Conservation (phyloP, 2,329 filamentous ascomycete species). For the Fusarium brevicatenulatum region DNA sequence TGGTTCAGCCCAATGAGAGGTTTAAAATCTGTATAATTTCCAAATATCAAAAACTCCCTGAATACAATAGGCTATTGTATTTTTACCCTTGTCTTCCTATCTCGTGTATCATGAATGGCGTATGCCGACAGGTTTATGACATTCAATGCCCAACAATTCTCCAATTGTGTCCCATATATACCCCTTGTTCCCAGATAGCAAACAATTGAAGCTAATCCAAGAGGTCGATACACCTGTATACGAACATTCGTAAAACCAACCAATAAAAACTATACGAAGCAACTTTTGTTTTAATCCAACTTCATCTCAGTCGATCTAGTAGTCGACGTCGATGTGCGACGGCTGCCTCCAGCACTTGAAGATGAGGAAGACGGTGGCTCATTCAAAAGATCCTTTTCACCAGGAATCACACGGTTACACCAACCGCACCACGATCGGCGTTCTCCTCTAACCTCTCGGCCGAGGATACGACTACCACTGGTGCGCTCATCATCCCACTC, state of each 20-base stretch:
- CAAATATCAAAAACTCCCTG: slow-evolving; percentile 39
- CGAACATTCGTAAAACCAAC: background rate
- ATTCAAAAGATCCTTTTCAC: slow-evolving; percentile 56
- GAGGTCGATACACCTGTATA: background rate
- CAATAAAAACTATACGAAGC: background rate
- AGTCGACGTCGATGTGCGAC: slow-evolving; percentile 40
- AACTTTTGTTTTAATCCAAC: slow-evolving; percentile 7
- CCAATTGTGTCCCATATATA: background rate
- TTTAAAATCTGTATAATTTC: slow-evolving; percentile 39
- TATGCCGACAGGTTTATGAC: background rate
- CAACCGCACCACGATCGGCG: slow-evolving; percentile 90
- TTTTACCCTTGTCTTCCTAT: slow-evolving; percentile 4
- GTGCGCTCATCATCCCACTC: slow-evolving; percentile 84
- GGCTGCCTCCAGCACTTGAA: slow-evolving; percentile 37
- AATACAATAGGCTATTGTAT: slow-evolving; percentile 33
- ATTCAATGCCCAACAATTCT: background rate
- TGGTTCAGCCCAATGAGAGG: slow-evolving; percentile 19
- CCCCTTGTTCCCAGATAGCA: background rate
- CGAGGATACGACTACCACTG: slow-evolving; percentile 69
- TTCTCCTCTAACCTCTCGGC: slow-evolving; percentile 73
- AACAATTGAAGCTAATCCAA: background rate
- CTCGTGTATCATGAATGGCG: background rate
- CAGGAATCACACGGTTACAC: slow-evolving; percentile 81
- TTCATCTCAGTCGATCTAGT: slow-evolving; percentile 27
- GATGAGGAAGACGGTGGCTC: slow-evolving; percentile 41